Evolutionary conservation across 2,329 filamentous ascomycete genomes (phyloP).

Genomic region (Alternaria novae-zelandiae): DNA sequence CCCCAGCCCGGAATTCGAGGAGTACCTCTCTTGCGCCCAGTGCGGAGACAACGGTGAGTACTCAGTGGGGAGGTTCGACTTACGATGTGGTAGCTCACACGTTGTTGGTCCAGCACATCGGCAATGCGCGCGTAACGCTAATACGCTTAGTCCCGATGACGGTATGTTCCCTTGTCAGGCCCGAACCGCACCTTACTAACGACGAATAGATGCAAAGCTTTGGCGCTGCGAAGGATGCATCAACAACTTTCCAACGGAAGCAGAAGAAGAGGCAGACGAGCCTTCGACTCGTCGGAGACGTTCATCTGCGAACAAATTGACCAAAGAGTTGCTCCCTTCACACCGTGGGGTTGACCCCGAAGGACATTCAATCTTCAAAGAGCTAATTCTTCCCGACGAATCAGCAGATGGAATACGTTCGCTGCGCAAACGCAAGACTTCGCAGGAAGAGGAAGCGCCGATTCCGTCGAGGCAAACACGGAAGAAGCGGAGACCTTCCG

Average conservation of each 20-base stretch:
- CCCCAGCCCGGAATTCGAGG: conserved; percentile 79
- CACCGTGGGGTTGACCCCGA: conserved; percentile 69
- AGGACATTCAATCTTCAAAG: conserved; percentile 75
- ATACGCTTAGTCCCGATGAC: conserved; percentile 66
- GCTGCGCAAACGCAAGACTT: conserved; percentile 83
- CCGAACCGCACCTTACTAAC: conserved; percentile 24
- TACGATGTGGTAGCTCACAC: conserved; percentile 49
- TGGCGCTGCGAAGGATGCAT: conserved; percentile 70
- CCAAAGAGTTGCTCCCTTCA: conserved; percentile 74
- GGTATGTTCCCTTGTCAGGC: conserved; percentile 58
- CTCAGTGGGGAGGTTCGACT: conserved; percentile 24
- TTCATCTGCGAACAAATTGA: conserved; percentile 69
- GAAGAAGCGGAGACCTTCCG: conserved; percentile 52
- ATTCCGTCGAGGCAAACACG: conserved; percentile 46
- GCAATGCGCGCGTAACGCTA: conserved; percentile 81
- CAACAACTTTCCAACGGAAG: conserved; percentile 50
- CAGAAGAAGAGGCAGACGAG: conserved; percentile 45
- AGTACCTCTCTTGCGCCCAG: conserved; percentile 75
- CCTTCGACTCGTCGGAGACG: conserved; percentile 57
- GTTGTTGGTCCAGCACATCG: conserved; percentile 75
- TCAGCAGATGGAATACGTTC: conserved; percentile 77
- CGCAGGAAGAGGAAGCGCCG: conserved; percentile 69
- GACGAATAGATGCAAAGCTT: conserved; percentile 57
- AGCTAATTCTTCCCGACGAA: conserved; percentile 73
- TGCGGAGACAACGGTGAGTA: conserved; percentile 84